Conservation (phyloP, 176 grass and related monocot species). For the Otatea glauca region DNA sequence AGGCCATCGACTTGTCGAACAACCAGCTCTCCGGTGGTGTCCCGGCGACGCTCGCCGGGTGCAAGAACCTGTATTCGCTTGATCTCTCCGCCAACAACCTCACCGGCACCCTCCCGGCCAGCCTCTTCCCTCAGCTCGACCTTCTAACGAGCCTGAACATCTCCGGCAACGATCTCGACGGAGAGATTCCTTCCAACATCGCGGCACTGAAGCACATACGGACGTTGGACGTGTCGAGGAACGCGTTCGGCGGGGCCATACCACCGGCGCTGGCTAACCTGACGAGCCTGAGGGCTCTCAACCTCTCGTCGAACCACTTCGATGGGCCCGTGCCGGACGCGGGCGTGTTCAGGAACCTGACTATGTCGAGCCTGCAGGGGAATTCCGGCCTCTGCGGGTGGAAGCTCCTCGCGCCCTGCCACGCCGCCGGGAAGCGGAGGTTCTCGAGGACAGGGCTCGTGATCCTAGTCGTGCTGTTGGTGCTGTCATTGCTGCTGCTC, state of each 20-base stretch:
- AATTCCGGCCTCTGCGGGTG: slow-evolving; percentile 74
- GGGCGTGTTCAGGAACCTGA: slow-evolving; percentile 71
- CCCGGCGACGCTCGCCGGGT: slow-evolving; percentile 64
- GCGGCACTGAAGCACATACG: slow-evolving; percentile 48
- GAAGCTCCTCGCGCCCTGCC: slow-evolving; percentile 60
- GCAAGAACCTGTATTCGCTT: slow-evolving; percentile 73
- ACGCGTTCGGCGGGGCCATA: slow-evolving; percentile 63
- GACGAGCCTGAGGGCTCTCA: slow-evolving; percentile 57
- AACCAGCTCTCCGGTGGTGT: slow-evolving; percentile 74
- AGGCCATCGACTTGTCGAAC: slow-evolving; percentile 73
- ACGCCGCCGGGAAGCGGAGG: slow-evolving; percentile 5
- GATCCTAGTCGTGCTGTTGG: slow-evolving; percentile 44
- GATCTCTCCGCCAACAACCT: slow-evolving; percentile 79
- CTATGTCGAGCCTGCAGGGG: slow-evolving; percentile 59
- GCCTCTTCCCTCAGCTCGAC: slow-evolving; percentile 72
- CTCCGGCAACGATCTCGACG: slow-evolving; percentile 68
- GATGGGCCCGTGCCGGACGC: slow-evolving; percentile 58
- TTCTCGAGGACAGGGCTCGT: slow-evolving; percentile 62
- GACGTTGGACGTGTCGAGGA: slow-evolving; percentile 74
- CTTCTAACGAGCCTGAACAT: slow-evolving; percentile 73
- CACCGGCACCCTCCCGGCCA: slow-evolving; percentile 44
- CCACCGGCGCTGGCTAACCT: slow-evolving; percentile 66
- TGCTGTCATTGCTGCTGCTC: slow-evolving; percentile 55
- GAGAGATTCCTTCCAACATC: slow-evolving; percentile 60
- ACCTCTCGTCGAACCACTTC: slow-evolving; percentile 75